Percentiles rank a stretch among this genome's conserved stretches.
Evolutionary conservation across 1,139 yeast genomes (phyloP).

Genomic region (Protomyces gravidus): DNA sequence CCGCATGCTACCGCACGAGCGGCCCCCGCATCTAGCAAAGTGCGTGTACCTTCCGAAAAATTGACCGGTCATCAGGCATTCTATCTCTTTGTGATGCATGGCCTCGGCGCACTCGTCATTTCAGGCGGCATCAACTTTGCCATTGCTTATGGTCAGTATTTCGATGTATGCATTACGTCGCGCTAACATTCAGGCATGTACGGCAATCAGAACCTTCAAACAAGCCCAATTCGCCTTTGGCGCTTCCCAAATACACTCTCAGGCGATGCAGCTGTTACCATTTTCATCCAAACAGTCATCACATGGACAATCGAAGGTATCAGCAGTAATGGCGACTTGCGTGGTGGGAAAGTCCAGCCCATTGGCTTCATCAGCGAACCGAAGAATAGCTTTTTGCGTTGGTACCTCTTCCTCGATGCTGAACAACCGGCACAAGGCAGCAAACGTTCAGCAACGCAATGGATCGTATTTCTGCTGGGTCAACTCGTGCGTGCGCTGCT

Average conservation of each 20-base stretch:
- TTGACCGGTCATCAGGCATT: constrained; percentile 14
- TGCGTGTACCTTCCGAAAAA: neutral
- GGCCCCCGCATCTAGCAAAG: neutral
- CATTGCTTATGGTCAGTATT: constrained; percentile 24
- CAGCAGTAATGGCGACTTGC: constrained; percentile 23
- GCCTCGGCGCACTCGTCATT: constrained; percentile 28
- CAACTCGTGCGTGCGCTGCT: constrained; percentile 14
- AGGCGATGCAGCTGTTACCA: constrained; percentile 31
- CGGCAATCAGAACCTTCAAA: constrained; percentile 1
- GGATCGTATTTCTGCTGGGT: constrained; percentile 8
- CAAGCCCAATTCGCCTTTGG: constrained; percentile 25
- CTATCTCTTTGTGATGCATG: constrained; percentile 21
- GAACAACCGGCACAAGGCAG: constrained; percentile 14
- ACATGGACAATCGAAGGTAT: constrained; percentile 24
- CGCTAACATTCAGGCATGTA: constrained; percentile 28
- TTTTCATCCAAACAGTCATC: constrained; percentile 22
- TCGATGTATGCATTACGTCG: neutral
- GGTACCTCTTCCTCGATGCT: constrained; percentile 22
- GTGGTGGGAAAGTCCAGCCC: constrained; percentile 23
- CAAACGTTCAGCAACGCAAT: constrained; percentile 4
- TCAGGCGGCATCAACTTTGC: constrained; percentile 30
- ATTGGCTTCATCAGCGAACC: constrained; percentile 23
- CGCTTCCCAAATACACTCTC: constrained; percentile 30
- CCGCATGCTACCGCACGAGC: neutral
- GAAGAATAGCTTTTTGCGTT: constrained; percentile 8